These are phyloP conservation scores for Colletotrichum navitas DNA, from an alignment of 2,329 filamentous ascomycete genomes.

Conservation along the genomic window DNA sequence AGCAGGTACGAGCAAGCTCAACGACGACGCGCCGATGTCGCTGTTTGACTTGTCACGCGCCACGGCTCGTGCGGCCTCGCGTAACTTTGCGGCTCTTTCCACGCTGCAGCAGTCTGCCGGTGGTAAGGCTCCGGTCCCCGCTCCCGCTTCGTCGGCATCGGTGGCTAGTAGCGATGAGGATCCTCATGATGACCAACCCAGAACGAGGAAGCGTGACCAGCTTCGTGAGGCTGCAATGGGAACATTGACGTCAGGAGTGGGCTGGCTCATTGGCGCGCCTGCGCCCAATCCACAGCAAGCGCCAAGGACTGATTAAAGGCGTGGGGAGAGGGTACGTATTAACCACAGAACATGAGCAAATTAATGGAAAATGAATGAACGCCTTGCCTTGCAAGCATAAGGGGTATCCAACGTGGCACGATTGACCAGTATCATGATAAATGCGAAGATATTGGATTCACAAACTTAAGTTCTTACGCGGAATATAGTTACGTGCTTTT, in stretches of 20 bases:
- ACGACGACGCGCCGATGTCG: constrained; percentile 72
- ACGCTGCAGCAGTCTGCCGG: constrained; percentile 60
- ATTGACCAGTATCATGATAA: not conserved
- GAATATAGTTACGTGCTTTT: not conserved
- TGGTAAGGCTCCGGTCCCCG: constrained; percentile 41
- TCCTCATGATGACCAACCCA: constrained; percentile 50
- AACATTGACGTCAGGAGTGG: constrained; percentile 75
- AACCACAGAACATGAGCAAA: not conserved
- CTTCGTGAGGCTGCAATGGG: constrained; percentile 74
- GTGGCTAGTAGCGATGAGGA: constrained; percentile 38
- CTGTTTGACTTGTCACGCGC: constrained; percentile 74
- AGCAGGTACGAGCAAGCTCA: constrained; percentile 59
- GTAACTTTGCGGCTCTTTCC: constrained; percentile 68
- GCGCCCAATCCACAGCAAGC: constrained; percentile 55
- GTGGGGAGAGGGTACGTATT: constrained; percentile 22
- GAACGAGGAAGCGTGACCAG: constrained; percentile 78
- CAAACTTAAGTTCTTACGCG: not conserved
- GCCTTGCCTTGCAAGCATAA: not conserved
- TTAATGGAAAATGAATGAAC: constrained; percentile 4
- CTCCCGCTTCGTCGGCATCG: constrained; percentile 18
- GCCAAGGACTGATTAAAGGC: constrained; percentile 47
- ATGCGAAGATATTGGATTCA: not conserved
- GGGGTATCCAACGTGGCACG: not conserved
- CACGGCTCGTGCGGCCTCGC: constrained; percentile 69
- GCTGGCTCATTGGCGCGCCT: constrained; percentile 75